These are phyloP conservation scores for Corynespora cassiicola DNA, from an alignment of 2,329 filamentous ascomycete species.

Conservation along the genomic window DNA sequence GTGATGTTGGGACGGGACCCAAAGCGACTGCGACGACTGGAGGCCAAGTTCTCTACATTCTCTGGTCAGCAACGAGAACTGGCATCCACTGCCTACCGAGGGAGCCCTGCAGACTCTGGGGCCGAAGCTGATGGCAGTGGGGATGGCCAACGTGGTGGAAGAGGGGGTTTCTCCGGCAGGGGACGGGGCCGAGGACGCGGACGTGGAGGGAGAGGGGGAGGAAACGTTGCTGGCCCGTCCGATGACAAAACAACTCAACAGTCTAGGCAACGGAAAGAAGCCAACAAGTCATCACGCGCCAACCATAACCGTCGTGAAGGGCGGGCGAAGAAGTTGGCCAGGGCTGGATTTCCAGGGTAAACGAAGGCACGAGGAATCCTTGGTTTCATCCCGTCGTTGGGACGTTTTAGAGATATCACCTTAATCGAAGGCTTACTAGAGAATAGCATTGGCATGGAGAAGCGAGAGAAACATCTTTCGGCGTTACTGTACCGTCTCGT, in stretches of 20 bases:
- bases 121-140: conserved; percentile 57
- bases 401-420: no score
- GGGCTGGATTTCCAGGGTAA: conserved; percentile 58
- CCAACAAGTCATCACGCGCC: conserved; percentile 79
- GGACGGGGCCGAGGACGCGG: conserved; percentile 45
- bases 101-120: conserved; percentile 60
- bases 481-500: no score
- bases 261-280: conserved; percentile 78
- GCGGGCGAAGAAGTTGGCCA: conserved; percentile 66
- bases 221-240: conserved; percentile 67
- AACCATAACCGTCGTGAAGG: conserved; percentile 86
- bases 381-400: no score
- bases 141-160: conserved; percentile 56
- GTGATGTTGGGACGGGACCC: conserved; percentile 82
- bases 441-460: no score
- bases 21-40: conserved; percentile 70
- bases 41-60: conserved; percentile 72
- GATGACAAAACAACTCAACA: conserved; percentile 75
- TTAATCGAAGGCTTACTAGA: no score
- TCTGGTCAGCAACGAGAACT: conserved; percentile 71
- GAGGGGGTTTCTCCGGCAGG: conserved; percentile 47
- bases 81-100: conserved; percentile 66
- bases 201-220: conserved; percentile 46
- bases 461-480: no score
- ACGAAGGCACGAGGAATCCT: conserved; percentile 1